Evolutionary conservation across 805 yeast species (phyloP), one percentile per base, ranked within the genome.

Genomic region (Candida golubevii): DNA sequence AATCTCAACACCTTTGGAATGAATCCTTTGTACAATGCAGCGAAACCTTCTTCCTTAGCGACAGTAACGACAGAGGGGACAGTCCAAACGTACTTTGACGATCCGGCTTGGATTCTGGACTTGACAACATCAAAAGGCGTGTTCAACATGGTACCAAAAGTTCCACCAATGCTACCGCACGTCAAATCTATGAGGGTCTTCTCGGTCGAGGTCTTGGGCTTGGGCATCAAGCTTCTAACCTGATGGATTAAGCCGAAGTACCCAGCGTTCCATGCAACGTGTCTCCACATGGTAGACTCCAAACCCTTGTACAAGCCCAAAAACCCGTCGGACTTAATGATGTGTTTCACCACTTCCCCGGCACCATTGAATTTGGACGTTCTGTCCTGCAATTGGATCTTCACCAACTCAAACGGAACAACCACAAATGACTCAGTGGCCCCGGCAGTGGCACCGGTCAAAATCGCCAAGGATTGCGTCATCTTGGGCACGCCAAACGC

Each of bases 401-500:
- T 93, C 56, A 93, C 87, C 62, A 93, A 77, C 69, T 93, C 99
- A 62, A 93, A 93, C 13, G 99, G 99, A 35, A 93, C 98, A 44
- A 93, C 98, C 36, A 93, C 96, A 62, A 90, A 88, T 2, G 97
- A 80, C 66, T 93, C 99, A 37, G 90, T 83, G 33, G 97, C 95
- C 72, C 99, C 99, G 7, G 99, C 99, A 47, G 95, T 85, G 32
- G 98, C 97, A 71, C 99, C 99, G 35, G 97, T 87, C 55, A 91
- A 73, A 44, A 93, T 72, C 2, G 97, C 88, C 60, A 93, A 72
- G 8, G 85, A 80, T 69, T 91, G 98, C 50, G 74, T 86, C 79
- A 85, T 77, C 51, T 77, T 65, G 8, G 74, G 64, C 36, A 85
- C 75, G 41, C 88, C 95, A 63, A 90, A 88, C 15, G 70, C 62